Conservation (phyloP, 2,329 filamentous ascomycete species). For the Aspergillus fumigatus region DNA sequence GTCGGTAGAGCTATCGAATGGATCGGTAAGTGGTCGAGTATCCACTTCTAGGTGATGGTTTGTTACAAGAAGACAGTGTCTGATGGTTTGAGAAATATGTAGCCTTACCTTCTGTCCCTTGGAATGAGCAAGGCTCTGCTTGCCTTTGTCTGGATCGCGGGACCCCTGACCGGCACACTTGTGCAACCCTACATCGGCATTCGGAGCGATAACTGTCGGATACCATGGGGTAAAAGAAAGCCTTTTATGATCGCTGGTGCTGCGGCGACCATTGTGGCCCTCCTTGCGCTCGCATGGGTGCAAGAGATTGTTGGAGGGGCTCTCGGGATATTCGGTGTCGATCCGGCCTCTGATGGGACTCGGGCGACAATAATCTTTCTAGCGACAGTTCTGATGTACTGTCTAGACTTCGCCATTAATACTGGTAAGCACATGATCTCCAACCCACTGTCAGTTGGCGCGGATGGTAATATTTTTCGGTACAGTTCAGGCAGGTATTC, state of each 20-base stretch:
- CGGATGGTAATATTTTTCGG: conserved; percentile 4
- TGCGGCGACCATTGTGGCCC: conserved; percentile 60
- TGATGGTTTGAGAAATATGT: neutral
- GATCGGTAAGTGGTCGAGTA: conserved; percentile 55
- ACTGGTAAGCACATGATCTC: conserved; percentile 53
- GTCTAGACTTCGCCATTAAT: conserved; percentile 92
- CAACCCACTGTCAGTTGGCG: neutral
- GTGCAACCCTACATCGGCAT: conserved; percentile 82
- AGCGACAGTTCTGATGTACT: conserved; percentile 81
- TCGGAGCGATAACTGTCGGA: conserved; percentile 70
- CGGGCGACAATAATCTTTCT: conserved; percentile 66
- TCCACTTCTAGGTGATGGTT: too few species aligned
- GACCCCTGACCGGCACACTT: conserved; percentile 70
- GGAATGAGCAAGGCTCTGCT: conserved; percentile 79
- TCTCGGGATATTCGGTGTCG: conserved; percentile 65
- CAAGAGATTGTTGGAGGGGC: conserved; percentile 66
- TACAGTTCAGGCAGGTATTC: conserved; percentile 79
- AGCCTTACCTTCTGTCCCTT: conserved; percentile 71
- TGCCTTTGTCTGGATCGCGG: conserved; percentile 80
- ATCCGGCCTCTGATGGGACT: conserved; percentile 60
- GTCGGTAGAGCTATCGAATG: conserved; percentile 92
- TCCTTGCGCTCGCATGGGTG: conserved; percentile 70
- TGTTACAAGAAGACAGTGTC: neutral
- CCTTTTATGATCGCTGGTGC: conserved; percentile 75
- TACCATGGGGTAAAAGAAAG: conserved; percentile 71